Conservation (phyloP, 2,329 filamentous ascomycete genomes). For the Aspergillus puulaauensis region DNA sequence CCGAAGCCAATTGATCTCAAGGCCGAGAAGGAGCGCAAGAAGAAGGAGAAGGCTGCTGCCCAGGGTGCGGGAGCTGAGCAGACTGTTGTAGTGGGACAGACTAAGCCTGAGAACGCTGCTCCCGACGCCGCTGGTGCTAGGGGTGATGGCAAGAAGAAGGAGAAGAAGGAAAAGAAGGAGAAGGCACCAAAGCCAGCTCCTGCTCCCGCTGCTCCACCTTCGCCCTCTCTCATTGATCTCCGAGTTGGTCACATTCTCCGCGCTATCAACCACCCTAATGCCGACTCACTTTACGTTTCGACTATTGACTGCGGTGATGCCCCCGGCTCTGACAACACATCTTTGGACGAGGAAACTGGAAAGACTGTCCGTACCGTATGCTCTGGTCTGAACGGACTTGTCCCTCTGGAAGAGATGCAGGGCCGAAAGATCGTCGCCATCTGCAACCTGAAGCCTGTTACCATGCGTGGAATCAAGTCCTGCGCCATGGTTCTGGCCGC, state of each 20-base stretch:
- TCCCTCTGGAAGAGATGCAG: conserved; percentile 96
- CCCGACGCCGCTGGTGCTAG: conserved; percentile 43
- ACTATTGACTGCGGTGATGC: conserved; percentile 93
- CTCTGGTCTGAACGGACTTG: conserved; percentile 89
- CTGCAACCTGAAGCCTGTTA: conserved; percentile 97
- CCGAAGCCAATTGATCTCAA: conserved; percentile 88
- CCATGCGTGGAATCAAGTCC: conserved; percentile 88
- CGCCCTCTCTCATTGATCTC: conserved; percentile 86
- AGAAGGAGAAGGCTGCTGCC: conserved; percentile 79
- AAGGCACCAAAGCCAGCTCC: conserved; percentile 79
- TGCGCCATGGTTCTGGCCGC: conserved; percentile 92
- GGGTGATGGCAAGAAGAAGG: conserved; percentile 55
- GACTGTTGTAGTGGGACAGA: conserved; percentile 39
- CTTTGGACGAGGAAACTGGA: conserved; percentile 74
- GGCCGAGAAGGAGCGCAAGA: conserved; percentile 93
- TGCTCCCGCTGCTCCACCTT: conserved; percentile 70
- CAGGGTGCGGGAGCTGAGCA: conserved; percentile 30
- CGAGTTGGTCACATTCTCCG: conserved; percentile 97
- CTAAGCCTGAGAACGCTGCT: conserved; percentile 48
- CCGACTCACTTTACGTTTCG: conserved; percentile 91
- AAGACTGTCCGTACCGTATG: conserved; percentile 93
- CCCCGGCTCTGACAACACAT: conserved; percentile 81
- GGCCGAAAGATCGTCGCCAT: conserved; percentile 91
- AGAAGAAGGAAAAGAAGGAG: conserved; percentile 56
- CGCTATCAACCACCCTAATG: conserved; percentile 91